These are phyloP conservation scores for Thalassiosira ordinaria DNA, from an alignment of 352 stramenopile species.

Conservation along the genomic window DNA sequence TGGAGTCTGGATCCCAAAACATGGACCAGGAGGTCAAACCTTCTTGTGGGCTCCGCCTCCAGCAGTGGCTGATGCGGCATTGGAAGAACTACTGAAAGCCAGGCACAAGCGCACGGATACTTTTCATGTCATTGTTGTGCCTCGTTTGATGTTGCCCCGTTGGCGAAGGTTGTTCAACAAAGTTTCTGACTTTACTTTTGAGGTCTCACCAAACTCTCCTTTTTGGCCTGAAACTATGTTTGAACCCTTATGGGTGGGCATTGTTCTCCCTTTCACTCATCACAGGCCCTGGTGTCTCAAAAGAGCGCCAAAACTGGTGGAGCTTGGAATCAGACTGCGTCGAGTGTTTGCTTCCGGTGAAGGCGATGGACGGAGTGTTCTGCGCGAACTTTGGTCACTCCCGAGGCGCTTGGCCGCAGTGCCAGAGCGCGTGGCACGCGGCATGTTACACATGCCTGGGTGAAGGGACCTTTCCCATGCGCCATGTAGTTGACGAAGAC, in stretches of 20 bases:
- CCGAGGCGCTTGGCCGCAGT: conserved; percentile 12
- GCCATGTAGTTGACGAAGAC: background rate
- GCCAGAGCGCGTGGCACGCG: conserved; percentile 29
- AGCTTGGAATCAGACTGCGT: conserved; percentile 27
- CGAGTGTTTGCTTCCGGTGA: conserved; percentile 24
- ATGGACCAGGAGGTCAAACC: background rate
- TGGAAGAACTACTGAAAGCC: conserved; percentile 36
- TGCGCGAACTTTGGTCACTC: conserved; percentile 56
- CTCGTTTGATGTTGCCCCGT: conserved; percentile 14
- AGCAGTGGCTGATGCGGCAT: conserved; percentile 13
- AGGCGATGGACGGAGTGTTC: conserved; percentile 41
- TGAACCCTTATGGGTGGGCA: conserved; percentile 57
- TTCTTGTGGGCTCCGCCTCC: conserved; percentile 27
- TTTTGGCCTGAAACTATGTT: conserved; percentile 47
- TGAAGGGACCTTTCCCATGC: background rate
- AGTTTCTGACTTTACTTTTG: conserved; percentile 25
- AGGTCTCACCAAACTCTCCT: conserved; percentile 15
- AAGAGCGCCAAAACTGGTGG: conserved; percentile 24
- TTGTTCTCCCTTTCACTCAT: conserved; percentile 55
- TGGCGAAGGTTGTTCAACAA: conserved; percentile 20
- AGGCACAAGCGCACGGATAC: background rate
- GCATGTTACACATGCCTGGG: conserved; percentile 26
- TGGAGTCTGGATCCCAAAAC: conserved; percentile 17
- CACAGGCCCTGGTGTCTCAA: conserved; percentile 43
- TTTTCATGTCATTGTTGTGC: conserved; percentile 16